Evolutionary conservation across 306 rosid genomes (phyloP).

Genomic region (Sesbania bispinosa): DNA sequence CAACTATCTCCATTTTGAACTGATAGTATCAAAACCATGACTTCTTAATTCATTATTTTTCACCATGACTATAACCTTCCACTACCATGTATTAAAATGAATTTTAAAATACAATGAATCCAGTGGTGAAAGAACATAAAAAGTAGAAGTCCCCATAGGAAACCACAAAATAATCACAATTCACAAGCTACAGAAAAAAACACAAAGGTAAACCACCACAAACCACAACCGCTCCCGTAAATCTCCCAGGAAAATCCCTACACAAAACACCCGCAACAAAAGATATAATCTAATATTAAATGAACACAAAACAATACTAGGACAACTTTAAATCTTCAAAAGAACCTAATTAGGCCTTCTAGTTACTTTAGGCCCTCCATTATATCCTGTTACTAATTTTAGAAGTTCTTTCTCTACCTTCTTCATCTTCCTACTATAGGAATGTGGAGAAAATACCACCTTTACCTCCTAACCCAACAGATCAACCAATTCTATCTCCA

Average conservation of each 20-base stretch:
- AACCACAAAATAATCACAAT: not conserved
- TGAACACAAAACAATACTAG: not conserved
- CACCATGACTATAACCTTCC: not conserved
- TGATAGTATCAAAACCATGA: not conserved
- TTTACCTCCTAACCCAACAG: not conserved
- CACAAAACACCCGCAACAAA: not conserved
- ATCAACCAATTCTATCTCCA: not conserved
- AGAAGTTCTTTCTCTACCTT: not conserved
- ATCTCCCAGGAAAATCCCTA: not conserved
- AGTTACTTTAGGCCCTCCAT: not conserved
- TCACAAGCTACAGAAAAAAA: not conserved
- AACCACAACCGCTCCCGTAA: not conserved
- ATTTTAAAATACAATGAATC: not conserved
- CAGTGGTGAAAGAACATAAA: not conserved
- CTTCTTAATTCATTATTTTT: slow-evolving; percentile 8
- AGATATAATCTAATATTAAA: not conserved
- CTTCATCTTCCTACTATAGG: not conserved
- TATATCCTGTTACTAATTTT: not conserved
- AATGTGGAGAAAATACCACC: not conserved
- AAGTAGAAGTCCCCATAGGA: not conserved
- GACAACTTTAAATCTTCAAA: not conserved
- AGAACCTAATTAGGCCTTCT: not conserved
- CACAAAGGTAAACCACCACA: not conserved
- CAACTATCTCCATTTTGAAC: not conserved
- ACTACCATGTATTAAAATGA: not conserved